Evolutionary conservation across 164 flowering plant genomes (phyloP), one percentile per base, ranked within the genome.

Genomic region (Stephania japonica): DNA sequence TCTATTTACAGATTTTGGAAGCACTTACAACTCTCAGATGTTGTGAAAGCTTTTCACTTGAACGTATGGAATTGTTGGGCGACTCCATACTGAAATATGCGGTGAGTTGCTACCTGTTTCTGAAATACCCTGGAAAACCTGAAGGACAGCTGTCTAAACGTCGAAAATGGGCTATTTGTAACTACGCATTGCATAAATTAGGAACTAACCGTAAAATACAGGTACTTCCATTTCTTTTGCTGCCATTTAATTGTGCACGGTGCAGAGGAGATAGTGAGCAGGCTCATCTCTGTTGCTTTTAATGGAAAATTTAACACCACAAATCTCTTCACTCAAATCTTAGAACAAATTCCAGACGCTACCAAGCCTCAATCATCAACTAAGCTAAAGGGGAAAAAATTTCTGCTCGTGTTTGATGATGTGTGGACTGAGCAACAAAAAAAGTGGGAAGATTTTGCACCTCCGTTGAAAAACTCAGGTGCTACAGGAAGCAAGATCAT

Each of bases 51-150:
- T 91, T 95, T 75, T 93, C 97, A 23, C 85, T 91, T 82, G 99
- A 95, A 86, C 91, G 97, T n/a, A 76, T 95, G 81, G 98, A 95
- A 75, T 83, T 91, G 83, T 93, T 95, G 69, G 99, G 98, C 41
- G 99, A 95, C 80, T 95, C 99, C 8, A 90, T 95, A 24, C 74
- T 95, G 27, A 95, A 95, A 80, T 95, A 90, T 87, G 85, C 85
- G 47, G 89, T 89, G 73, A 87, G 97, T 81, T 89, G 97, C 81
- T 80, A 85, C 77, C 90, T 90, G 50, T 95, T 86, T 84, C 88
- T 93, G 44, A 86, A 79, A 69, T 84, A 87, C 78, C 96, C 96
- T 13, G 61, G 85, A 68, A 83, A 86, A 70, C 90, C 90, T 81
- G 99, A 95, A 84, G 98, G 99, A 41, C 85, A 90, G 71, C 76